Conservation (phyloP, 2,329 filamentous ascomycete species). For the Epichloe hybrida region DNA sequence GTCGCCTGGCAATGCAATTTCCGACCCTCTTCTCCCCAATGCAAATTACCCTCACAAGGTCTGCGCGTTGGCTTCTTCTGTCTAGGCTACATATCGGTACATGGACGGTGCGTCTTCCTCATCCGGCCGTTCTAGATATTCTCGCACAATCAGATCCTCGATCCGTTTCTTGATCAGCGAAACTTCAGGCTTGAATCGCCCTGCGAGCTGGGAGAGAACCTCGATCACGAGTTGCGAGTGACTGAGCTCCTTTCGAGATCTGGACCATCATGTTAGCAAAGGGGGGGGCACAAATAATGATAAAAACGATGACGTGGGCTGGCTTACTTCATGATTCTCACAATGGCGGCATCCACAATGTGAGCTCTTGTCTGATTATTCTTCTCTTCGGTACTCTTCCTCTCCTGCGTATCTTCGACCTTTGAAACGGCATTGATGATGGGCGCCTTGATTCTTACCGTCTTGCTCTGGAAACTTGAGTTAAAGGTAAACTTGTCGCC, state of each 20-base stretch:
- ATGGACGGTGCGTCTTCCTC: slow-evolving; percentile 51
- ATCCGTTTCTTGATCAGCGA: slow-evolving; percentile 70
- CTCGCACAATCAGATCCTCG: slow-evolving; percentile 61
- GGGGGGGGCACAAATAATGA: too few species aligned
- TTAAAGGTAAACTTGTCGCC: slow-evolving; percentile 78
- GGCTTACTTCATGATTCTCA: slow-evolving; percentile 75
- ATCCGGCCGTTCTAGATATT: slow-evolving; percentile 60
- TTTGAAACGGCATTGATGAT: slow-evolving; percentile 72
- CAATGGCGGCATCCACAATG: slow-evolving; percentile 62
- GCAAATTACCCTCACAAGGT: background rate
- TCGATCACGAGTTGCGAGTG: slow-evolving; percentile 60
- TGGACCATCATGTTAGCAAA: slow-evolving; percentile 17
- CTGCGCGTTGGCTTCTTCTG: background rate
- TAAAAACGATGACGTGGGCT: too few species aligned
- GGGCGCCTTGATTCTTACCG: slow-evolving; percentile 78
- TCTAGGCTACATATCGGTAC: slow-evolving; percentile 59
- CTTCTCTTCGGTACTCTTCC: slow-evolving; percentile 60
- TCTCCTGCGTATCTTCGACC: slow-evolving; percentile 61
- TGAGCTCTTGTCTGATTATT: slow-evolving; percentile 59
- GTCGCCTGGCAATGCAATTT: background rate
- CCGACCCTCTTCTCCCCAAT: background rate
- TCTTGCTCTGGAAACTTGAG: slow-evolving; percentile 64
- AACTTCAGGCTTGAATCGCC: slow-evolving; percentile 64
- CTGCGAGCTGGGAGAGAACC: slow-evolving; percentile 53
- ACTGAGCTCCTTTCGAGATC: slow-evolving; percentile 57